These are phyloP conservation scores for Aureobasidium musti DNA, from an alignment of 2,329 filamentous ascomycete genomes.

Conservation along the genomic window DNA sequence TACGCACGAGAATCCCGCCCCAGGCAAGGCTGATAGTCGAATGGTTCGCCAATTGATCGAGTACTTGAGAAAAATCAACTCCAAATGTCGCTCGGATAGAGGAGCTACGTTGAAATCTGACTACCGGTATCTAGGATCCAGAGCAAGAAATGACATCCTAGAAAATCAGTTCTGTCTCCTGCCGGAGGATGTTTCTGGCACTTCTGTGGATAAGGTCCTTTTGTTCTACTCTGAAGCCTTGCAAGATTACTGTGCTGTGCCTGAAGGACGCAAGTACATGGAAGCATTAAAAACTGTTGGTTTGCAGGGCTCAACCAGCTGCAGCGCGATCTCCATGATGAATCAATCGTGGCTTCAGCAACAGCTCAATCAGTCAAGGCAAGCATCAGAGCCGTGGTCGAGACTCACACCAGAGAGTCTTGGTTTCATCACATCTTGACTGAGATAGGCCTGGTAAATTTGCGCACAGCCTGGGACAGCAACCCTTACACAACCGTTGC, in stretches of 20 bases:
- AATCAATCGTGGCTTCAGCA: no score
- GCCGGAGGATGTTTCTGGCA: not conserved
- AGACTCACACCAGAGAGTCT: not conserved
- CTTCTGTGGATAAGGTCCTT: not conserved
- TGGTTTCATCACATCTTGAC: not conserved
- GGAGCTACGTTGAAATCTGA: not conserved
- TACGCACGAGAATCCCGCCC: not conserved
- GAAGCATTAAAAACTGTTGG: no score
- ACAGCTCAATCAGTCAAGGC: not conserved
- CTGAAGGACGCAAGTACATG: not conserved
- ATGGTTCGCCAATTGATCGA: not conserved
- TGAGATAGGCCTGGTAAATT: not conserved
- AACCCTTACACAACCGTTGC: not conserved
- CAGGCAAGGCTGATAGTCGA: not conserved
- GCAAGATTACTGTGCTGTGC: not conserved
- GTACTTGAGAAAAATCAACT: not conserved
- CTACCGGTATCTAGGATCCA: not conserved
- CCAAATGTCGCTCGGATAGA: not conserved
- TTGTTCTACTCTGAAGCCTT: not conserved
- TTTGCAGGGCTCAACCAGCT: no score
- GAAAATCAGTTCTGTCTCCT: not conserved
- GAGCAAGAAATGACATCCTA: not conserved
- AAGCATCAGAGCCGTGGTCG: not conserved
- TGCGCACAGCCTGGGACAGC: not conserved
- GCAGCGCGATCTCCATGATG: no score